These are phyloP conservation scores for Penicillium maclennaniae DNA, from an alignment of 495 filamentous ascomycete genomes.

Conservation along the genomic window DNA sequence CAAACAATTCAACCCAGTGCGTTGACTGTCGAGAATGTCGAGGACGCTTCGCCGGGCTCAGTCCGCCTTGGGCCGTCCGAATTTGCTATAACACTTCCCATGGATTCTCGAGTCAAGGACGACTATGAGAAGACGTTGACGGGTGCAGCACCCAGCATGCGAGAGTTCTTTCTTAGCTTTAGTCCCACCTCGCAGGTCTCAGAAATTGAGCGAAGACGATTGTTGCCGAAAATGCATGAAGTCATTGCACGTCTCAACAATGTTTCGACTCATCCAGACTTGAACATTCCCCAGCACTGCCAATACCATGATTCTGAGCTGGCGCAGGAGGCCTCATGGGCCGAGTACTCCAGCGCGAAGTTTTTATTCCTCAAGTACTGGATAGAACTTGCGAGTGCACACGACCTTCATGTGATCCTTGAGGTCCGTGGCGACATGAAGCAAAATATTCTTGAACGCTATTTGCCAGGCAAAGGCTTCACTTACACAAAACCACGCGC, in stretches of 20 bases:
- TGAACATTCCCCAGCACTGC: constrained; percentile 43
- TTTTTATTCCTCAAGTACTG: constrained; percentile 54
- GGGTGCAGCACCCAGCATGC: constrained; percentile 23
- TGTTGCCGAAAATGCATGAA: constrained; percentile 32
- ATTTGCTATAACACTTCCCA: constrained; percentile 43
- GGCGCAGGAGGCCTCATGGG: constrained; percentile 49
- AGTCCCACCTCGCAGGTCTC: constrained; percentile 7
- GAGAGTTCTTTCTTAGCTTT: constrained; percentile 23
- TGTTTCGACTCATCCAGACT: constrained; percentile 51
- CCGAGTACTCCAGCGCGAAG: constrained; percentile 54
- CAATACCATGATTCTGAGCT: constrained; percentile 32
- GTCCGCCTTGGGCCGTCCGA: constrained; percentile 40
- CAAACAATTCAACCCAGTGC: constrained; percentile 45
- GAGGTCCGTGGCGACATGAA: constrained; percentile 40
- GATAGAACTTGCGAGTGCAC: constrained; percentile 36
- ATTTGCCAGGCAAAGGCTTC: constrained; percentile 47
- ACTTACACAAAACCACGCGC: constrained; percentile 39
- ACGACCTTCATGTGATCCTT: constrained; percentile 46
- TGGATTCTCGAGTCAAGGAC: constrained; percentile 45
- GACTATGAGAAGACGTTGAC: constrained; percentile 38
- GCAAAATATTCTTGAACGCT: constrained; percentile 49
- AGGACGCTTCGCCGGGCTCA: constrained; percentile 34
- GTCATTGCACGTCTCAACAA: constrained; percentile 44
- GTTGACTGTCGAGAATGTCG: constrained; percentile 30
- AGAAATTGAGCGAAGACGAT: constrained; percentile 18